Percentiles rank a stretch among this genome's conserved stretches.
phyloP scores from a whole-genome alignment of 1,139 yeast species.

The Suhomyces terraborum region DNA sequence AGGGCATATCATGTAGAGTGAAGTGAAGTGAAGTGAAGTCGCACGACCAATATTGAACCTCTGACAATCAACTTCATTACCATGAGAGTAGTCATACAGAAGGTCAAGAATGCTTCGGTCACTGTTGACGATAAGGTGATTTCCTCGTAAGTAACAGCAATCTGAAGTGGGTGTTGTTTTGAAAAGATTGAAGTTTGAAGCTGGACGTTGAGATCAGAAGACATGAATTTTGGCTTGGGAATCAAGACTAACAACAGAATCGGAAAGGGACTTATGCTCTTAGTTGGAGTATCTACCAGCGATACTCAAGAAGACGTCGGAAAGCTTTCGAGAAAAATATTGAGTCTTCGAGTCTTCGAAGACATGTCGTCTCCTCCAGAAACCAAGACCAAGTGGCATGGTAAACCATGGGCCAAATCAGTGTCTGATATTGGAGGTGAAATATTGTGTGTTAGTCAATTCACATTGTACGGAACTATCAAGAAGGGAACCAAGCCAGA shows the following conservation, averaged over 20 bases:
- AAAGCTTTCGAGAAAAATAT: constrained; percentile 66
- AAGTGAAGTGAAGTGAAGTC: too few relatives aligned
- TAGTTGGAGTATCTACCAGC: constrained; percentile 79
- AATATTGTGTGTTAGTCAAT: constrained; percentile 70
- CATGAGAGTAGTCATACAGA: constrained; percentile 89
- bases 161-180: too few relatives aligned
- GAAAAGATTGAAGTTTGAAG: too few relatives aligned
- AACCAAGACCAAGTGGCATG: constrained; percentile 53
- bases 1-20: neutral
- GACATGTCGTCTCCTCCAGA: constrained; percentile 40
- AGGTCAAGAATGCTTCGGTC: constrained; percentile 85
- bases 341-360: constrained; percentile 71
- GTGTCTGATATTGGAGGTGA: constrained; percentile 51
- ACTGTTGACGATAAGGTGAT: constrained; percentile 70
- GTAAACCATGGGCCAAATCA: constrained; percentile 56
- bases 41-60: neutral
- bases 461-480: constrained; percentile 80
- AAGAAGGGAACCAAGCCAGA: constrained; percentile 94
- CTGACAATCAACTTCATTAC: neutral
- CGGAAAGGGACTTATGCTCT: constrained; percentile 69
- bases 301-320: constrained; percentile 76
- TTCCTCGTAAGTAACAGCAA: constrained; percentile 66
- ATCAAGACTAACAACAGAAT: constrained; percentile 44
- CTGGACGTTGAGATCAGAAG: too few relatives aligned
- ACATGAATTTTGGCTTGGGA: too few relatives aligned